Conservation (phyloP, 768 basidiomycete genomes). For the Bullera alba region DNA sequence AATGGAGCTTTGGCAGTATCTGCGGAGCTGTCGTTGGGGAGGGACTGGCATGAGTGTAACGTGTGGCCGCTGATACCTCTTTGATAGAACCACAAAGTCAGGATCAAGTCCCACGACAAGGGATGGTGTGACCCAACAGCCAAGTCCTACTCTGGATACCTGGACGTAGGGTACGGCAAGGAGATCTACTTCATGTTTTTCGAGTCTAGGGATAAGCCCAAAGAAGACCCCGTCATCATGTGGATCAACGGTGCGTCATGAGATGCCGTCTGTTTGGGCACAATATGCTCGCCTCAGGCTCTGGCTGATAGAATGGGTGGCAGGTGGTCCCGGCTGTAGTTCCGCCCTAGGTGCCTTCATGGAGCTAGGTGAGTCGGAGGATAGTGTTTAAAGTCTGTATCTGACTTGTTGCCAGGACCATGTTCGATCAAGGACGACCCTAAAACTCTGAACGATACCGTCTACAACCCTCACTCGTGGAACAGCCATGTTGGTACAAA, state of each 20-base stretch:
- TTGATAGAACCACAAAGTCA: constrained; percentile 41
- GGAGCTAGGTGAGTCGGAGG: constrained; percentile 56
- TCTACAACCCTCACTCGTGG: constrained; percentile 46
- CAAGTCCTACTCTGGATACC: constrained; percentile 42
- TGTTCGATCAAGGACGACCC: constrained; percentile 54
- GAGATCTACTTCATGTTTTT: constrained; percentile 62
- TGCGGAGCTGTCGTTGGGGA: not conserved
- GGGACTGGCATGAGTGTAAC: not conserved
- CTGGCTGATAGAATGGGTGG: not conserved
- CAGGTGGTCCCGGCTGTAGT: constrained; percentile 56
- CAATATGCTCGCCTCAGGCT: not conserved
- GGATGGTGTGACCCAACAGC: constrained; percentile 51
- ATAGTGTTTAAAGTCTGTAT: constrained; percentile 3
- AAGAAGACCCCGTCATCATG: constrained; percentile 43
- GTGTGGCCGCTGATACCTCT: too few species aligned
- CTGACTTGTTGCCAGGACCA: constrained; percentile 53
- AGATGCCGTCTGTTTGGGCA: not conserved
- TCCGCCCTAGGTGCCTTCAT: constrained; percentile 62
- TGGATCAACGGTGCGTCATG: constrained; percentile 44
- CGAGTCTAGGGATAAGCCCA: constrained; percentile 54
- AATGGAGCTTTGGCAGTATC: not conserved
- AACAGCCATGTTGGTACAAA: too few species aligned
- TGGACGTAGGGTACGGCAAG: constrained; percentile 40
- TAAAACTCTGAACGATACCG: constrained; percentile 41
- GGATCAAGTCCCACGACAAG: constrained; percentile 48